Base-by-base conservation (phyloP, 441 rosid genomes). In the Adansonia rubrostipa region DNA sequence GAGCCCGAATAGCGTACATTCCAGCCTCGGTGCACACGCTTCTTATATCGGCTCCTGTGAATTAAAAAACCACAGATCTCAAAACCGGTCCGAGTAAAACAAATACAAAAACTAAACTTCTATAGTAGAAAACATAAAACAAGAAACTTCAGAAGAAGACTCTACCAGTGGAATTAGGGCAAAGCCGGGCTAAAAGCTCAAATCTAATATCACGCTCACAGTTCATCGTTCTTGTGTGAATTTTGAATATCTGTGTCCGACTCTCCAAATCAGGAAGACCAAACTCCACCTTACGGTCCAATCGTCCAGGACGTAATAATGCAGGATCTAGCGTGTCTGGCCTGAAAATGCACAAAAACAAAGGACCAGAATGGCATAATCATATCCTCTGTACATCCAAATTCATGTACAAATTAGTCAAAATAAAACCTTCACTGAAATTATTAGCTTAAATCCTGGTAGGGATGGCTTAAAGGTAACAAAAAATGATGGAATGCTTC, bases 11-110 rank as follows among this genome's bases (percentile, higher is more conserved):
- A 5, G 99, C 99, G 69, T 80, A 93, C 99, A 96, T 92, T n/a
- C 99, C 99, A 0, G 99, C 99, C 83, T 96, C 99, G 0, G 99
- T 96, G 89, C 99, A 96, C n/a, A 96, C 99, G 72, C 98, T 93
- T 83, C 98, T 88, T 56, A 96, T 96, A 78, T 96, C 98, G 53
- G 99, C 98, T 77, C 99, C 99, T 96, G 88, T 51, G 68, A 79
- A 65, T 62, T 36, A 76, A 57, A 73, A 61, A 75, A 40, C 54
- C 69, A 15, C 17, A 47, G 11, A 24, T 56, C 19, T 40, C 53
- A 77, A 69, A 10, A 45, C 36, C 44, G 4, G 22, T 64, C 60
- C 0, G 36, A 36, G 51, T 10, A 17, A 36, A 48, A 64, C n/a
- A 20, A 13, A 2, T 13, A 5, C 58, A 57, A 57, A 61, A 19